A percentile compares a stretch with the other conserved stretches of the same genome.
Evolutionary conservation across 228 moss, liverwort and hornwort genomes (phyloP).

Genomic region (Sphagnum fallax): DNA sequence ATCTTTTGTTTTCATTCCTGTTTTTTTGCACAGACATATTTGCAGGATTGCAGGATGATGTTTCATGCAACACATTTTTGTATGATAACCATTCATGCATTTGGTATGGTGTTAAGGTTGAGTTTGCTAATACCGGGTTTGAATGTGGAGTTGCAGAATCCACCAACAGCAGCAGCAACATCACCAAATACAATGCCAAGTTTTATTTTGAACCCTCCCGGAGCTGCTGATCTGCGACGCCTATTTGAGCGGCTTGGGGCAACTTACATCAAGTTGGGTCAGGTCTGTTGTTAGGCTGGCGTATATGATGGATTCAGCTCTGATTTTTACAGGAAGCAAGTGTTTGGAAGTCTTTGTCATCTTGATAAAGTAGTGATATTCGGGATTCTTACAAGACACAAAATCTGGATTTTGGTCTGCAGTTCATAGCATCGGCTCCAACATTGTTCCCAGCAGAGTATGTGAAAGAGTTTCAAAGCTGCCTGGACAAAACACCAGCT

Average conservation of each 20-base stretch:
- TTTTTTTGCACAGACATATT: too few relatives aligned
- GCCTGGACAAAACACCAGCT: constrained; percentile 83
- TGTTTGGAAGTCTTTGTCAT: too few relatives aligned
- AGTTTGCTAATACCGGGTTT: too few relatives aligned
- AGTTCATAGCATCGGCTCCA: constrained; percentile 97
- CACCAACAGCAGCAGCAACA: constrained; percentile 26
- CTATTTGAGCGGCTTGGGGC: constrained; percentile 91
- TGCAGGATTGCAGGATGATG: too few relatives aligned
- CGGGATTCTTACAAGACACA: too few relatives aligned
- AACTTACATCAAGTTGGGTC: constrained; percentile 90
- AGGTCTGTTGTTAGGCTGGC: constrained; percentile 23
- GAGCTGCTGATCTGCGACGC: constrained; percentile 64
- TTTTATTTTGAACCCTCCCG: constrained; percentile 54
- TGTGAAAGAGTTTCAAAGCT: constrained; percentile 96
- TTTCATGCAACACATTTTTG: too few relatives aligned
- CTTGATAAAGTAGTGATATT: too few relatives aligned
- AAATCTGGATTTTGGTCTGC: neutral
- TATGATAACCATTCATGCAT: too few relatives aligned
- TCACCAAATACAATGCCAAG: constrained; percentile 35
- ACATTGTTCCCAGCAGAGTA: constrained; percentile 94
- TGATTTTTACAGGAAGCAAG: neutral
- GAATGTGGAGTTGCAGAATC: constrained; percentile 24
- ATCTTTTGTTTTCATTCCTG: too few relatives aligned
- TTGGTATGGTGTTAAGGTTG: too few relatives aligned
- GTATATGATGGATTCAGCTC: neutral